Evolutionary conservation across 2,329 filamentous ascomycete genomes (phyloP), one percentile per base, ranked within the genome.

Genomic region (Dothiorella sarmentorum): DNA sequence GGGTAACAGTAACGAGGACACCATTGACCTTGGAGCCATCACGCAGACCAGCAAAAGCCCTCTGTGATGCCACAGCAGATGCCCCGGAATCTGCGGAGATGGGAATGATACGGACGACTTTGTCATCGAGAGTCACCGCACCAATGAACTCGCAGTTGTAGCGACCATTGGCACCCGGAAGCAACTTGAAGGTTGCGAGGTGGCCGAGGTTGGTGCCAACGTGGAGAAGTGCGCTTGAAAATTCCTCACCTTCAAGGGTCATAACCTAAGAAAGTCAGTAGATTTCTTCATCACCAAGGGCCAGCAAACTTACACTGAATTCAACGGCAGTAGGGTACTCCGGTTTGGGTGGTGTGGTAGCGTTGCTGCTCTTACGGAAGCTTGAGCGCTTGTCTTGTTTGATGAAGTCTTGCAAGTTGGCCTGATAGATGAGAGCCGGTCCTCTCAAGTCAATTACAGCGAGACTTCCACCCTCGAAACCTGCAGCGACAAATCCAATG

Each of bases 141-240:
- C 93, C 94, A 44, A 86, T 87, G 51, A 88, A 82, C 58, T 88
- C 82, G 11, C 85, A 90, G 10, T 83, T 80, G 71, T 96, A 97
- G 10, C 85, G 81, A 4, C 86, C 83, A 56, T 82, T 83, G 9
- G 76, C 67, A 13, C 87, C 82, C 0, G 94, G 94, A 2, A 97
- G 76, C 20, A 99, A 80, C 75, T 96, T 97, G 76, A 97, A 93
- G 0, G 93, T 97, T 6, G 87, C 85, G 17, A 97, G 78, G 66
- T 90, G 90, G 38, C 94, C 94, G 27, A 85, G 73, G 64, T 87
- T 92, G 0, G 94, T 97, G 18, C 94, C 94, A 2, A 95, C 89
- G 65, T 97, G 95, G 64, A 94, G 89, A 60, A 88, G 85, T 59
- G 99, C 96, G 67, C 91, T 97, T 1, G 94, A 97, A 71, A 96